Evolutionary conservation across 192 early-diverging fungal genomes (phyloP).

Genomic region (Backusella westeae): DNA sequence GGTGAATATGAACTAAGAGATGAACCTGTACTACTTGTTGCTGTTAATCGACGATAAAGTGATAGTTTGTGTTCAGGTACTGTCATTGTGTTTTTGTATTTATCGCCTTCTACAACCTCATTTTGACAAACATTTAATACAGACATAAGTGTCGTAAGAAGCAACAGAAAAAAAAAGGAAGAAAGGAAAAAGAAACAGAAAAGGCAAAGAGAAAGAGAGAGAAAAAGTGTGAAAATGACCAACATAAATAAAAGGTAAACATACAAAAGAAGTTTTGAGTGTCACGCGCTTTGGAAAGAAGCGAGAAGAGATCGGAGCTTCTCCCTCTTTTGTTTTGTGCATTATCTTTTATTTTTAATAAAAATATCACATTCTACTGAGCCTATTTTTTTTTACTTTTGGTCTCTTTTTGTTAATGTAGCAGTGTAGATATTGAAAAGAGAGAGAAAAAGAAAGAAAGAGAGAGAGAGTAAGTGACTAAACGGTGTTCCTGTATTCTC

Average conservation of each 20-base stretch:
- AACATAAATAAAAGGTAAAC: constrained; percentile 2
- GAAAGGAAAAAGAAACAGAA: neutral
- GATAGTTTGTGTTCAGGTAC: neutral
- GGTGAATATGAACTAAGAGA: neutral
- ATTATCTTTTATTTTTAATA: neutral
- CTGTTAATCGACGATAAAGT: constrained; percentile 10
- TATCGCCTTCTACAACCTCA: neutral
- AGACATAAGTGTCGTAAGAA: neutral
- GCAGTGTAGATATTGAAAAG: neutral
- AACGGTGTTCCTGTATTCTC: neutral
- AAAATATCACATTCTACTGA: neutral
- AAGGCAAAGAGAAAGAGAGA: neutral
- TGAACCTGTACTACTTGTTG: neutral
- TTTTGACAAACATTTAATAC: constrained; percentile 10
- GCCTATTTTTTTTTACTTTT: neutral
- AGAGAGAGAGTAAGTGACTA: neutral
- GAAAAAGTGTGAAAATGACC: constrained; percentile 9
- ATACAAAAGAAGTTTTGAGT: constrained; percentile 1
- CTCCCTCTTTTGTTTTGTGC: neutral
- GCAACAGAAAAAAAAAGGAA: neutral
- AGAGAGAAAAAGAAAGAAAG: neutral
- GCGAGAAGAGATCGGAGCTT: neutral
- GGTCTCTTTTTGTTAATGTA: neutral
- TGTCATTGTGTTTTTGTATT: neutral
- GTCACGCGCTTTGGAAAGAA: neutral